Evolutionary conservation across 2,329 filamentous ascomycete species (phyloP), one percentile per base, ranked within the genome.

Genomic region (Penicillium sp.): DNA sequence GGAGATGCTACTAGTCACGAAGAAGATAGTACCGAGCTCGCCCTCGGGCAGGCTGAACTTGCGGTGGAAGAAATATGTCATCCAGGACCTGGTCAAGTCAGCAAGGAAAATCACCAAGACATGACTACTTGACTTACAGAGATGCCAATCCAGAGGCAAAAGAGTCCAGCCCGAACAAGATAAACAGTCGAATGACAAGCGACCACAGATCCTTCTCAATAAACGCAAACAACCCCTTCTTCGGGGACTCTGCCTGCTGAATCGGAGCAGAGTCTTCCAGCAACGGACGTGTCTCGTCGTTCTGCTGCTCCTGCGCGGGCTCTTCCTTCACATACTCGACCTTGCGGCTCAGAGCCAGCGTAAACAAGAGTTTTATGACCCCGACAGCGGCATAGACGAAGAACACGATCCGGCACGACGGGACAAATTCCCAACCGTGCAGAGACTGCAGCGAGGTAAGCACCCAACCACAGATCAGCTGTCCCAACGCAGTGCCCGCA

Each of bases 81-180:
- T 77, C 72, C 72, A 75, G 1, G 72, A 73, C 27, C 68, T 68
- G 41, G 0, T 28, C 28, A 7, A 28, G 33, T 49, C 29, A 49
- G 42, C n/a, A 42, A 41, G 18, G 4, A 13, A 8, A 1, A 12
- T 10, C 25, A 18, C 27, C 6, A 9, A 13, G 15, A 13, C 8
- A 8, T 13, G 10, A 7, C 1, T 10, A 6, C 24, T 13, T 28
- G 10, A 72, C 78, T 66, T 71, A 83, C 75, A 82, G 61, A 20
- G 82, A 81, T 3, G 83, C 84, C 64, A 91, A 78, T 1, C 87
- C 87, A 1, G 82, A 85, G 1, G 84, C 86, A 49, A 89, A 79
- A 0, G 82, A 80, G 64, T 90, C 87, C 5, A 89, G 61, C 1
- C 78, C 78, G 58, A 89, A 86, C 1, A 92, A 72, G 6, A 86